Conservation (phyloP, 169 alveolate genomes). For the Babesia sp. region DNA sequence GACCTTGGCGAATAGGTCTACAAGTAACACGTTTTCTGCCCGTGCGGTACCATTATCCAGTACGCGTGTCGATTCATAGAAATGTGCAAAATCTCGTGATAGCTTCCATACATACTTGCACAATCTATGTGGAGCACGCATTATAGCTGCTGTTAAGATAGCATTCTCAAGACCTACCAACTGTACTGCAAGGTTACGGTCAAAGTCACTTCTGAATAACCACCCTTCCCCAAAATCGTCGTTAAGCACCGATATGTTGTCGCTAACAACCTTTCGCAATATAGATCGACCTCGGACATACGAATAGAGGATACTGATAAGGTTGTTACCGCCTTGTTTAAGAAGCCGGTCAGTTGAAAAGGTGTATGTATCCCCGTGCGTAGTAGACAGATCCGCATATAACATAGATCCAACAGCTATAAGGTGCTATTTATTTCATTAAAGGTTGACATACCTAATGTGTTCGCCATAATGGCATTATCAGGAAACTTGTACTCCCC, state of each 20-base stretch:
- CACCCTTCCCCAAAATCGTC: not conserved
- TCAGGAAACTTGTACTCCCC: slow-evolving; percentile 26
- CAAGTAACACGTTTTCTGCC: slow-evolving; percentile 33
- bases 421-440: not conserved
- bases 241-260: not conserved
- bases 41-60: slow-evolving; percentile 1
- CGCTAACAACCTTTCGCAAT: not conserved
- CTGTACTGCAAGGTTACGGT: slow-evolving; percentile 36
- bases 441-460: slow-evolving; percentile 31
- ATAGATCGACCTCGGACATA: slow-evolving; percentile 35
- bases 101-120: slow-evolving; percentile 51
- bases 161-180: slow-evolving; percentile 44
- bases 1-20: slow-evolving; percentile 11
- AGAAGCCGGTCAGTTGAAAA: slow-evolving; percentile 53
- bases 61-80: slow-evolving; percentile 39
- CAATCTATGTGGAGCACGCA: slow-evolving; percentile 55
- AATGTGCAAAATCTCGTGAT: slow-evolving; percentile 22
- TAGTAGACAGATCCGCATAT: slow-evolving; percentile 47
- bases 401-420: slow-evolving; percentile 58
- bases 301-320: slow-evolving; percentile 46
- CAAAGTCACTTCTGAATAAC: slow-evolving; percentile 26
- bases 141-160: slow-evolving; percentile 7
- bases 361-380: slow-evolving; percentile 14
- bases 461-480: slow-evolving; percentile 9
- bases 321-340: slow-evolving; percentile 53